Base-by-base conservation (phyloP, 225 moss, liverwort and hornwort species). In the Polytrichum formosum region DNA sequence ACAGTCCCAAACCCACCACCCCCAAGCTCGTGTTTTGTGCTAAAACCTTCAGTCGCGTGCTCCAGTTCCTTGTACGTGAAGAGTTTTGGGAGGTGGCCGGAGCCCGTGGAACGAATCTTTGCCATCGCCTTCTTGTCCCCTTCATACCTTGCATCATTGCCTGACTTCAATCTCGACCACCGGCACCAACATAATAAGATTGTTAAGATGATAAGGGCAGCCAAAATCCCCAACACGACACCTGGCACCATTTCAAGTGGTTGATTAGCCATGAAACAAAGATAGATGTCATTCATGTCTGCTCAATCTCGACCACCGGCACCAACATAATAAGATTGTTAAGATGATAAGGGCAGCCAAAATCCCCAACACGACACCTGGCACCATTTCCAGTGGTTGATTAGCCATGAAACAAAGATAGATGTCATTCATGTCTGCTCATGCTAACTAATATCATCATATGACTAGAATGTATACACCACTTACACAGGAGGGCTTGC, bases 1-100 rank as follows among this genome's bases (percentile, higher is more conserved):
- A 95, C 95, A 4, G 80, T 84, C 56, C 92, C 92, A 74, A 92
- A 95, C 7, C 95, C 95, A 27, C 95, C 95, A 71, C 89, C 95
- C 63, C 95, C 95, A 1, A 95, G 73, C 54, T 85, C 75, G 71
- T 85, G 84, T 25, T 82, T 82, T 22, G 74, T 70, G 37, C 85
- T 80, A 53, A 95, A 95, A 19, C 73, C 69, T 54, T 83, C 83
- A 8, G 95, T 92, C 29, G 92, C 92, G 29, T 73, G 84, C 21
- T 85, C 87, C 20, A 95, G 83, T 70, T 95, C 95, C 79, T 92
- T 89, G 72, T 79, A 89, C 10, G 89, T 89, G 80, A 92, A 95
- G 6, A 78, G 75, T 18, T 78, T 81, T 8, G 81, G 73, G 25
- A 70, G 35, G 63, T 83, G 83, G 27, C 79, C 79, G 18, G 76